Conservation (phyloP, 2,329 filamentous ascomycete species). For the Colletotrichum truncatum region DNA sequence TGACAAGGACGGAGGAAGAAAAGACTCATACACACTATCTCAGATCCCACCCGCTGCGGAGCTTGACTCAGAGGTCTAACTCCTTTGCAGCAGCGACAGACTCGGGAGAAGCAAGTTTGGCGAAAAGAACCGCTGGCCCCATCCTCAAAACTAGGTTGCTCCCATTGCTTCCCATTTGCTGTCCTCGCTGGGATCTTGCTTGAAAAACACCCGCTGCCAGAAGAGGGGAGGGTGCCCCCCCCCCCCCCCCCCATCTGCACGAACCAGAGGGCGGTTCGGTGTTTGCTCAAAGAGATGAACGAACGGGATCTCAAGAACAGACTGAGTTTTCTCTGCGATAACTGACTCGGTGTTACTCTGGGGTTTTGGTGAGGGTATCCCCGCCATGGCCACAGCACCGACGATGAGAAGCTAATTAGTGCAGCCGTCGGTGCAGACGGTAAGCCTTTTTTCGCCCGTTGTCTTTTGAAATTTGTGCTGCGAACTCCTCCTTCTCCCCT, state of each 20-base stretch:
- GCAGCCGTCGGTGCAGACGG: neutral
- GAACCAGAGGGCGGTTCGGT: conserved; percentile 4
- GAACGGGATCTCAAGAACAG: neutral
- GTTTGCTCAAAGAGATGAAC: neutral
- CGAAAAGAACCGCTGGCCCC: neutral
- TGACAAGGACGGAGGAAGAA: neutral
- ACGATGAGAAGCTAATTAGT: neutral
- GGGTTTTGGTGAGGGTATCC: conserved; percentile 1
- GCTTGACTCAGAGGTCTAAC: conserved; percentile 6
- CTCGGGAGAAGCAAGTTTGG: conserved; percentile 8
- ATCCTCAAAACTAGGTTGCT: neutral
- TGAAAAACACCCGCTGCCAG: conserved; percentile 19
- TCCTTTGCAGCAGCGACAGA: conserved; percentile 14
- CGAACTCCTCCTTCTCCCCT: conserved; percentile 5
- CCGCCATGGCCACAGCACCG: conserved; percentile 1
- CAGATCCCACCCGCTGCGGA: conserved; percentile 10
- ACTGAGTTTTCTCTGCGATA: conserved; percentile 5
- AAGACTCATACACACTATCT: conserved; percentile 12
- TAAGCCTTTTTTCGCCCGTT: neutral
- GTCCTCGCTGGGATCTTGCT: conserved; percentile 18
- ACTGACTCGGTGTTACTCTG: conserved; percentile 16
- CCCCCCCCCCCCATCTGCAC: conserved; percentile 6
- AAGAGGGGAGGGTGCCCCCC: no score
- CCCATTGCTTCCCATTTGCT: conserved; percentile 20
- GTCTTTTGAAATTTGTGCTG: neutral